A percentile compares a stretch with the other conserved stretches of the same genome.
Conservation (phyloP, 805 yeast genomes). For the Lipomyces orientalis region DNA sequence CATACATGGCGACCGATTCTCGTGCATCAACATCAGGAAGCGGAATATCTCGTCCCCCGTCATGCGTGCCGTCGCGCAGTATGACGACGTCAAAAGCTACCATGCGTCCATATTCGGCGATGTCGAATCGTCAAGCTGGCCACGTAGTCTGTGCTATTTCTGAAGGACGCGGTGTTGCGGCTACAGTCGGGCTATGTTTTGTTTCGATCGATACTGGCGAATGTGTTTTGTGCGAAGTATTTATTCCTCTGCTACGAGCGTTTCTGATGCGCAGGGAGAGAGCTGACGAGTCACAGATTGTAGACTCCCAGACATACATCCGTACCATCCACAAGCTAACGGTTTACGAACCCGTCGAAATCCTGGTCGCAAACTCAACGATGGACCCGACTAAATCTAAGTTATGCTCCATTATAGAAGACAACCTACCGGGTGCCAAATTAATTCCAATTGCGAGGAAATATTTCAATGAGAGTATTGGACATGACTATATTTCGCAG, state of each 20-base stretch:
- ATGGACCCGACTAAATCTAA: constrained; percentile 44
- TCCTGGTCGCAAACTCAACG: constrained; percentile 47
- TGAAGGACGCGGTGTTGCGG: constrained; percentile 40
- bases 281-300: constrained; percentile 9
- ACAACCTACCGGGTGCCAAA: constrained; percentile 43
- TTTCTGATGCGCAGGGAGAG: neutral
- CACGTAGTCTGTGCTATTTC: constrained; percentile 38
- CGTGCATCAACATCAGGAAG: neutral
- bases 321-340: constrained; percentile 52
- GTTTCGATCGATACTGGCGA: constrained; percentile 50
- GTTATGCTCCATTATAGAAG: constrained; percentile 48
- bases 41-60: constrained; percentile 3
- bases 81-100: constrained; percentile 2
- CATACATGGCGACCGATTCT: neutral
- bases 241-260: constrained; percentile 26
- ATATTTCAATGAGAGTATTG: constrained; percentile 43
- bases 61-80: constrained; percentile 8
- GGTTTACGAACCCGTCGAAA: constrained; percentile 46
- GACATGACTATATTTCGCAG: constrained; percentile 37
- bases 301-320: constrained; percentile 55
- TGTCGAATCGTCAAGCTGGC: constrained; percentile 13
- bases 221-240: constrained; percentile 45
- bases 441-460: constrained; percentile 42
- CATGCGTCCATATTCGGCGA: constrained; percentile 24
- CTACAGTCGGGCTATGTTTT: constrained; percentile 51